Conservation (phyloP, 805 yeast species). For the Candida verbasci region DNA sequence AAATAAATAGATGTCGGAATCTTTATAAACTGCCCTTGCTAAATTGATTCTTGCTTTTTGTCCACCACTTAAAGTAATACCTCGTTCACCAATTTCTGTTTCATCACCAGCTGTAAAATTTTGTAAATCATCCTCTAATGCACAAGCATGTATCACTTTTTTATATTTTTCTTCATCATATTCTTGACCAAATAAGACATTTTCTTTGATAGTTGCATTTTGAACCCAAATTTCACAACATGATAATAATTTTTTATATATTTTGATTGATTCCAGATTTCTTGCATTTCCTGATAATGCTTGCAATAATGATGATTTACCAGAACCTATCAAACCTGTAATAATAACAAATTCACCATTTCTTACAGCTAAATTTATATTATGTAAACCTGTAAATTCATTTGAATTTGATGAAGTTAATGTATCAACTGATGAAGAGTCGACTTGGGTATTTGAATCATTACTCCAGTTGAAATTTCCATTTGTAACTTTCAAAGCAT, state of each 20-base stretch:
- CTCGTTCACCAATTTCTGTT: constrained; percentile 44
- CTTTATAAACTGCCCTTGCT: constrained; percentile 39
- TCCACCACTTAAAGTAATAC: constrained; percentile 42
- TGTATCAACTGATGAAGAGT: background rate
- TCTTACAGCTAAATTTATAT: constrained; percentile 27
- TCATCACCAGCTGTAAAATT: constrained; percentile 32
- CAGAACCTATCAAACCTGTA: constrained; percentile 42
- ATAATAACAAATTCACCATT: constrained; percentile 36
- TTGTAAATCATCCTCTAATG: constrained; percentile 34
- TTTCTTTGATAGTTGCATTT: constrained; percentile 37
- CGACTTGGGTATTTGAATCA: background rate
- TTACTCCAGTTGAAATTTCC: constrained; percentile 26
- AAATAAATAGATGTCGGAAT: constrained; percentile 28
- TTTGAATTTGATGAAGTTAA: constrained; percentile 1
- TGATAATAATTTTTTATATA: constrained; percentile 27
- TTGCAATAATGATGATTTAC: constrained; percentile 36
- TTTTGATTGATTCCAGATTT: constrained; percentile 18
- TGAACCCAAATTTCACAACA: constrained; percentile 42
- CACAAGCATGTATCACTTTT: constrained; percentile 32
- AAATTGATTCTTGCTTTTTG: constrained; percentile 42
- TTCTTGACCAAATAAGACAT: constrained; percentile 33
- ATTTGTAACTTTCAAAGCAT: constrained; percentile 18
- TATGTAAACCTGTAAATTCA: constrained; percentile 29
- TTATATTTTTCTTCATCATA: constrained; percentile 26
- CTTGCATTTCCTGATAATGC: constrained; percentile 38